phyloP scores from a whole-genome alignment of 2,329 filamentous ascomycete genomes.

The Aureobasidium leucospermi region DNA sequence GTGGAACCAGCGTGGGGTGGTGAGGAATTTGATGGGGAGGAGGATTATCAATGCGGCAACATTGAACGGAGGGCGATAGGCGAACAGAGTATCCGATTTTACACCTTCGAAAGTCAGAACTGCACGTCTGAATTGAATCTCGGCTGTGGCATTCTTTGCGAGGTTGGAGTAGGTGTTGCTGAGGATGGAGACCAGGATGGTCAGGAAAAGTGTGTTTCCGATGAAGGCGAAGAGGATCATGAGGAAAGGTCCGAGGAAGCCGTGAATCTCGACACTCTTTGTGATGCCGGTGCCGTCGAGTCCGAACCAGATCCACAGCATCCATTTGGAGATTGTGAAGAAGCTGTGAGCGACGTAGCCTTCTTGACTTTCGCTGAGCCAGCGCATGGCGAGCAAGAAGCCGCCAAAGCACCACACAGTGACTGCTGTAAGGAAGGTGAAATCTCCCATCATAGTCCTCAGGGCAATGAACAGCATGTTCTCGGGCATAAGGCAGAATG shows the following conservation, averaged over 20 bases:
- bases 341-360: conserved; percentile 32
- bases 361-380: conserved; percentile 59
- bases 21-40: conserved; percentile 68
- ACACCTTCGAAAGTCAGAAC: conserved; percentile 80
- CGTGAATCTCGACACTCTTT: conserved; percentile 62
- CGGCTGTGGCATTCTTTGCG: conserved; percentile 67
- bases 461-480: conserved; percentile 78
- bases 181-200: conserved; percentile 79
- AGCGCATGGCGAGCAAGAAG: conserved; percentile 70
- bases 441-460: conserved; percentile 78
- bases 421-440: conserved; percentile 66
- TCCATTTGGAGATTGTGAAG: conserved; percentile 76
- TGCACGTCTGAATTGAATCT: conserved; percentile 74
- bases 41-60: conserved; percentile 67
- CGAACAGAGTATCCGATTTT: conserved; percentile 75
- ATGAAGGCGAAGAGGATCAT: conserved; percentile 83
- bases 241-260: conserved; percentile 67
- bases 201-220: conserved; percentile 82
- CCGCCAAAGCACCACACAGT: conserved; percentile 79
- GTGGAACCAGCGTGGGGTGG: conserved; percentile 80
- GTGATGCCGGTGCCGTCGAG: conserved; percentile 60
- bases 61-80: conserved; percentile 78
- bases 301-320: conserved; percentile 90
- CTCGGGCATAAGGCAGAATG: conserved; percentile 75
- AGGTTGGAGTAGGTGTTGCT: conserved; percentile 78